A percentile compares a stretch with the other conserved stretches of the same genome.
Evolutionary conservation across 148 eudicot genomes (phyloP).

Genomic region (Camellia lanceoleosa): DNA sequence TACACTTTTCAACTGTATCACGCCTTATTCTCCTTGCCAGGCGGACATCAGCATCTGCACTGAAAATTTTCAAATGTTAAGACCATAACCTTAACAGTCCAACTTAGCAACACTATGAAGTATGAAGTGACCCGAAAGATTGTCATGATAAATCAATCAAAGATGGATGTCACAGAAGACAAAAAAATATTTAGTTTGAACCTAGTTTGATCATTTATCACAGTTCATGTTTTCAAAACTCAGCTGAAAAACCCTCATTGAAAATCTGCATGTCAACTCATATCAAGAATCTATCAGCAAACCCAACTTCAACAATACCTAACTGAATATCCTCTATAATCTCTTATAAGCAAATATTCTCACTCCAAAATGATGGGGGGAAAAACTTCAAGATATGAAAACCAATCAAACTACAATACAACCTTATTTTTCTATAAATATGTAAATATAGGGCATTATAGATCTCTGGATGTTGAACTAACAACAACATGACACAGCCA

Average conservation of each 20-base stretch:
- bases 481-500: background rate
- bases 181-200: constrained; percentile 2
- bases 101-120: background rate
- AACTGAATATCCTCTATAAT: background rate
- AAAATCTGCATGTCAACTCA: background rate
- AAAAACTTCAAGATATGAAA: constrained; percentile 2
- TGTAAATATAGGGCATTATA: background rate
- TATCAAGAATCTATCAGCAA: background rate
- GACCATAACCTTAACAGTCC: constrained; percentile 21
- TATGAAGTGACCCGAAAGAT: background rate
- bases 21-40: constrained; percentile 92
- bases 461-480: background rate
- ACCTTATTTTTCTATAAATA: background rate
- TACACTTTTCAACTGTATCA: constrained; percentile 76
- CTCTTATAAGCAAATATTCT: background rate
- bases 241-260: constrained; percentile 5
- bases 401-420: constrained; percentile 7
- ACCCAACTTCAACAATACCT: background rate
- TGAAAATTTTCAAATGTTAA: constrained; percentile 40
- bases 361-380: background rate
- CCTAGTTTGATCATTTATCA: background rate
- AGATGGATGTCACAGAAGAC: background rate
- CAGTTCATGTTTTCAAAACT: constrained; percentile 5
- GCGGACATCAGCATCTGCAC: constrained; percentile 96
- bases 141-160: background rate